Evolutionary conservation across 768 basidiomycete genomes (phyloP), one percentile per base, ranked within the genome.

Genomic region (Pleurotus salmoneostramineus): DNA sequence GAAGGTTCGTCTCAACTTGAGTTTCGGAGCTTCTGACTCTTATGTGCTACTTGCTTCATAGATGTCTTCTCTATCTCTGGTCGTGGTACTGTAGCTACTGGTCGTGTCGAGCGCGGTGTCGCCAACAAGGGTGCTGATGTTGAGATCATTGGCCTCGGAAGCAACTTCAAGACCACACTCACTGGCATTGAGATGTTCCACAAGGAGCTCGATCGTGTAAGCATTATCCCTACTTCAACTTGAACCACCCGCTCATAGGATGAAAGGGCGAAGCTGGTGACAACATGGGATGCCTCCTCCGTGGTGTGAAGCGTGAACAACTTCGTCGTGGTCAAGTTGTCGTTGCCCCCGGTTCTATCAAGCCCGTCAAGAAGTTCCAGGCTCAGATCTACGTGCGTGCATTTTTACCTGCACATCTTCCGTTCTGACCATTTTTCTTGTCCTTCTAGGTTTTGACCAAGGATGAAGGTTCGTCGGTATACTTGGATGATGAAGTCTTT

Each of bases 181-280:
- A 99, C 95, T 66, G 97, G 97, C 66, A 92, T 95, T 69, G 93
- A 98, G 75, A 98, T 97, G 93, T 98, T 98, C 87, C 96, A 97
- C 82, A 98, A 97, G 80, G 97, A 99, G 76, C 85, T 99, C 56
- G 97, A 99, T 37, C 87, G 95, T 57, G 91, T 88, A 72, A 43
- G 81, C 21, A 27, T 27, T 1, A 27, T 27, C 21, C 21, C 21
- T 27, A 27, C 21, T 65, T 14, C n/a, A 15, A 4, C n/a, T n/a
- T 40, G 52, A 27, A 45, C 14, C 27, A 8, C 8, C 35, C 31
- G 43, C 56, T 62, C 36, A 37, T 45, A 48, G 32, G 50, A 32
- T 42, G 15, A 45, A 58, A 91, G 88, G 95, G 93, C 59, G 93
- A 98, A 74, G 96, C 97, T 61, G 97, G 97, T 65, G 97, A 99